phyloP scores from a whole-genome alignment of 1,284 basidiomycete species.

The Apiotrichum laibachii region DNA sequence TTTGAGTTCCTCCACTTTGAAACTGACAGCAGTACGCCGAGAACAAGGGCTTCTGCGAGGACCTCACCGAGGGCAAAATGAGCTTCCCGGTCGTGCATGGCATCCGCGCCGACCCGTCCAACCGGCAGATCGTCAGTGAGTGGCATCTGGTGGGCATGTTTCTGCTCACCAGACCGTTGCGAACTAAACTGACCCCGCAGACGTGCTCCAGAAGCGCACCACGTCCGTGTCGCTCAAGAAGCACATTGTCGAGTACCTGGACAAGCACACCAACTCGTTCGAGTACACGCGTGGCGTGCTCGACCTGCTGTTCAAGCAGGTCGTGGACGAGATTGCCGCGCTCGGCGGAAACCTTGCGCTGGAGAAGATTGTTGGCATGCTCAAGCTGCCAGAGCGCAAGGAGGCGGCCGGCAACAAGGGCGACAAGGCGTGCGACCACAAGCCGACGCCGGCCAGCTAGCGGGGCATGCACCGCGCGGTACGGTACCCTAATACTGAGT shows the following conservation, averaged over 20 bases:
- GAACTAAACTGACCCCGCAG: conserved; percentile 52
- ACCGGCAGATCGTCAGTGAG: conserved; percentile 77
- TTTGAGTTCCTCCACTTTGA: no score
- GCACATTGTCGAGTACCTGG: conserved; percentile 75
- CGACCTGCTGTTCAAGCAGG: conserved; percentile 47
- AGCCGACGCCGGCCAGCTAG: no score
- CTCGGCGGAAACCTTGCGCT: conserved; percentile 46
- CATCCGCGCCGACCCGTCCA: conserved; percentile 69
- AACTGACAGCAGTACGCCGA: conserved; percentile 66
- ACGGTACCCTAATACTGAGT: background rate
- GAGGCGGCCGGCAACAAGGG: background rate
- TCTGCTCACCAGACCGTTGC: no score
- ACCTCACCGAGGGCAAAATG: conserved; percentile 94
- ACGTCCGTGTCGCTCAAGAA: conserved; percentile 72
- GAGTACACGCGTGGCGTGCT: conserved; percentile 63
- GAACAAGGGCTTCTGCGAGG: conserved; percentile 94
- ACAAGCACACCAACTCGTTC: conserved; percentile 67
- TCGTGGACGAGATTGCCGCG: conserved; percentile 42
- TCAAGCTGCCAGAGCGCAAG: conserved; percentile 25
- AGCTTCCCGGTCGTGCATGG: conserved; percentile 91
- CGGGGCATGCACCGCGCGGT: no score
- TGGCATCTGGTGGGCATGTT: conserved; percentile 13
- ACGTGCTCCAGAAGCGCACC: conserved; percentile 83
- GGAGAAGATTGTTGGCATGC: conserved; percentile 37
- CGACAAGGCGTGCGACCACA: background rate